These are phyloP conservation scores for Tricholomella constricta DNA, from an alignment of 768 basidiomycete genomes.

Conservation along the genomic window DNA sequence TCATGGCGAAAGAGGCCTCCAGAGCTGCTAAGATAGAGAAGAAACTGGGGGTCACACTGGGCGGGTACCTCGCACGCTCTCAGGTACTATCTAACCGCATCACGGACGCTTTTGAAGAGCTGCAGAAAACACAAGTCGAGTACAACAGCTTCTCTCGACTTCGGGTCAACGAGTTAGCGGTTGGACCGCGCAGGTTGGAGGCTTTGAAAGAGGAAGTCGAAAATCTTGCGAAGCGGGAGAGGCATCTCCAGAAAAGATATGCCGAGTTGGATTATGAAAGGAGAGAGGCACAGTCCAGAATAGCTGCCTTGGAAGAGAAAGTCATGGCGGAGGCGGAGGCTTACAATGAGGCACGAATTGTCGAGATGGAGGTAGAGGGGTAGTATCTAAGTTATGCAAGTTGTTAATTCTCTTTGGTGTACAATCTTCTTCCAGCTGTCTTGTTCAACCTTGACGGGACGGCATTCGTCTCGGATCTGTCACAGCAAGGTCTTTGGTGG, in stretches of 20 bases:
- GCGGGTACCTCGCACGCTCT: constrained; percentile 87
- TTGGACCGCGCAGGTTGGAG: constrained; percentile 77
- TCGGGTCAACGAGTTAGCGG: constrained; percentile 67
- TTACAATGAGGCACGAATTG: constrained; percentile 74
- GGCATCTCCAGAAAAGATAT: constrained; percentile 77
- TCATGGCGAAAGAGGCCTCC: constrained; percentile 78
- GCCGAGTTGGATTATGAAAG: constrained; percentile 79
- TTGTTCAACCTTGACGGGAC: constrained; percentile 1
- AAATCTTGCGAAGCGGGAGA: constrained; percentile 73
- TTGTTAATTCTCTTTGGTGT: constrained; percentile 20
- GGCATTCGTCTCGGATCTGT: background rate
- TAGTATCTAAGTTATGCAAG: constrained; percentile 14
- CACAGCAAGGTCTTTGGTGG: background rate
- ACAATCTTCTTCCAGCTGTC: constrained; percentile 13
- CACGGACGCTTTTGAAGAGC: constrained; percentile 67
- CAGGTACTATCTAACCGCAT: constrained; percentile 65
- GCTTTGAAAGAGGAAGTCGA: constrained; percentile 89
- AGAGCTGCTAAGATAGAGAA: constrained; percentile 88
- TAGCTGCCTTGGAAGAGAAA: constrained; percentile 76
- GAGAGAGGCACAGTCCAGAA: constrained; percentile 56
- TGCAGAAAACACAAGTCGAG: constrained; percentile 68
- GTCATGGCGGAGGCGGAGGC: constrained; percentile 85
- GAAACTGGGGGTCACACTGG: constrained; percentile 82
- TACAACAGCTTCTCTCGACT: constrained; percentile 80
- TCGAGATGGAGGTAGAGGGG: constrained; percentile 53